Conservation (phyloP, 1,284 basidiomycete species). For the Omphalotus olearius region DNA sequence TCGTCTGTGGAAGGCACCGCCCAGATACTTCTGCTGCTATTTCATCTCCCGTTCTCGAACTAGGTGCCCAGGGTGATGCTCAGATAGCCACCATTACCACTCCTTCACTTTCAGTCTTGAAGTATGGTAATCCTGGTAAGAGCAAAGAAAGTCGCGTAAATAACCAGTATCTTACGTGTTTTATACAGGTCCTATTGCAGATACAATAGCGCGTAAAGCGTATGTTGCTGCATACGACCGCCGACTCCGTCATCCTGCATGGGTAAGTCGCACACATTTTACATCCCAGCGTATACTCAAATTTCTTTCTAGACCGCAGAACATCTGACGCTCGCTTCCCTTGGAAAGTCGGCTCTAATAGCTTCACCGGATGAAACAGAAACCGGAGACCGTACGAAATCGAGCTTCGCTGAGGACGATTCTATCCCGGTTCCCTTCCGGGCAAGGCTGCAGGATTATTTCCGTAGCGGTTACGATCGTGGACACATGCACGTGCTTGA, state of each 20-base stretch:
- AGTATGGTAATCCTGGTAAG: slow-evolving; percentile 74
- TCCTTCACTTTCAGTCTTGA: slow-evolving; percentile 41
- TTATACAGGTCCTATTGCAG: slow-evolving; percentile 73
- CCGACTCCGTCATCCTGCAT: slow-evolving; percentile 85
- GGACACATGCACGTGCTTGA: slow-evolving; percentile 81
- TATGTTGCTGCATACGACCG: slow-evolving; percentile 93
- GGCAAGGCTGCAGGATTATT: slow-evolving; percentile 86
- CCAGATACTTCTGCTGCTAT: slow-evolving; percentile 9
- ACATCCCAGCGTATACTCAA: neutral
- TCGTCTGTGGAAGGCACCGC: slow-evolving; percentile 31
- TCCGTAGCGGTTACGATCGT: slow-evolving; percentile 92
- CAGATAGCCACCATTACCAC: slow-evolving; percentile 24
- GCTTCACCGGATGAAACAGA: slow-evolving; percentile 28
- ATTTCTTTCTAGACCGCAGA: slow-evolving; percentile 74
- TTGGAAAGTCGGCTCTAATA: slow-evolving; percentile 46
- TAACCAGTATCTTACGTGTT: neutral
- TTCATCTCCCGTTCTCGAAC: slow-evolving; percentile 30
- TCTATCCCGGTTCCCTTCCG: slow-evolving; percentile 79
- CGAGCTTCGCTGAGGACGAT: slow-evolving; percentile 85
- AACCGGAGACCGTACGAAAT: slow-evolving; percentile 69
- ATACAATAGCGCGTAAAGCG: slow-evolving; percentile 75
- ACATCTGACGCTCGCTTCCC: slow-evolving; percentile 78
- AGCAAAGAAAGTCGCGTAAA: slow-evolving; percentile 11
- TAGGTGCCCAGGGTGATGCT: slow-evolving; percentile 32
- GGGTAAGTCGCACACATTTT: slow-evolving; percentile 52